phyloP scores from a whole-genome alignment of 2,329 filamentous ascomycete genomes.

The Epichloe festucae region DNA sequence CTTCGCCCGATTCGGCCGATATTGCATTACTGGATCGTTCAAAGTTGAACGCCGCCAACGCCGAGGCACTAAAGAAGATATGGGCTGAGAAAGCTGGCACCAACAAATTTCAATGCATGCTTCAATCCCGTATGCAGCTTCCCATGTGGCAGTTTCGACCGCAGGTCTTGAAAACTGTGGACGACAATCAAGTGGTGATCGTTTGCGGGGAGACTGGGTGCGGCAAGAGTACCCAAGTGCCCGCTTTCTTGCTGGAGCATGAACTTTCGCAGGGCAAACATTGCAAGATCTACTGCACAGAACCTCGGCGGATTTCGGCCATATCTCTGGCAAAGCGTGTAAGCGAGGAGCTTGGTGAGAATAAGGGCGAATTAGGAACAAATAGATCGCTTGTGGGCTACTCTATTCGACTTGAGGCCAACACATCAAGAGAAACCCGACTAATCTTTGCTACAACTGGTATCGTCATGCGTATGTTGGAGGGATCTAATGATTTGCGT shows the following conservation, averaged over 20 bases:
- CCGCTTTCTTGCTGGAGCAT: conserved; percentile 82
- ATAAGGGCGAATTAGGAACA: conserved; percentile 69
- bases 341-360: conserved; percentile 87
- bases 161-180: conserved; percentile 64
- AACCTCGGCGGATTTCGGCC: conserved; percentile 89
- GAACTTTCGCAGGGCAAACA: conserved; percentile 66
- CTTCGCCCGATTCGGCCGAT: conserved; percentile 34
- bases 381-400: conserved; percentile 79
- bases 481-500: conserved; percentile 70
- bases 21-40: conserved; percentile 32
- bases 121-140: conserved; percentile 61
- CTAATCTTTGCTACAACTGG: conserved; percentile 82
- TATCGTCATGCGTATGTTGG: conserved; percentile 97
- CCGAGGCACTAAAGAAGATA: conserved; percentile 41
- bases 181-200: conserved; percentile 74
- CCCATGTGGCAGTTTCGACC: conserved; percentile 82
- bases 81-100: conserved; percentile 46
- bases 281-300: conserved; percentile 92
- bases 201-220: conserved; percentile 95
- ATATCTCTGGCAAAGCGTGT: conserved; percentile 88
- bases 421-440: conserved; percentile 66
- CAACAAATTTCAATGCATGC: conserved; percentile 64
- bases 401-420: conserved; percentile 85
- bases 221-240: conserved; percentile 96
- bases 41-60: conserved; percentile 24